phyloP scores from a whole-genome alignment of 208 protist genomes.

The Crithidia acanthocephali region DNA sequence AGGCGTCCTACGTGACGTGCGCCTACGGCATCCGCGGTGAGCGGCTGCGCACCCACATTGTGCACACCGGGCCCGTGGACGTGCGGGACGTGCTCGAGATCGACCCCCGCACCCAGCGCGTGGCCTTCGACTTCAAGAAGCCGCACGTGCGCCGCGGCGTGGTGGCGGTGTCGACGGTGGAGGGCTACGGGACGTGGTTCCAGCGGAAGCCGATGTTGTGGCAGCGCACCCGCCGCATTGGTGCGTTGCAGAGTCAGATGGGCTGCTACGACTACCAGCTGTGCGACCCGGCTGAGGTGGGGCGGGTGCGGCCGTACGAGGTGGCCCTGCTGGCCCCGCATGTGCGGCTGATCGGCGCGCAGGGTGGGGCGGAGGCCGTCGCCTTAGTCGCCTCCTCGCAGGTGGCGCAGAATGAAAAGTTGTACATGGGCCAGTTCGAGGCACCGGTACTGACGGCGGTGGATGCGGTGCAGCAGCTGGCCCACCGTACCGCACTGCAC shows the following conservation, averaged over 20 bases:
- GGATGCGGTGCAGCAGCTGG: slow-evolving; percentile 83
- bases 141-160: slow-evolving; percentile 63
- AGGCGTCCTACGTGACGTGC: slow-evolving; percentile 85
- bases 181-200: slow-evolving; percentile 89
- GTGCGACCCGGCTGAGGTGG: slow-evolving; percentile 48
- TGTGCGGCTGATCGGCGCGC: slow-evolving; percentile 46
- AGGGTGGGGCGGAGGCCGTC: slow-evolving; percentile 67
- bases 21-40: slow-evolving; percentile 78
- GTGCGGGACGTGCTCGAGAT: slow-evolving; percentile 68
- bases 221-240: slow-evolving; percentile 85
- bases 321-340: slow-evolving; percentile 78
- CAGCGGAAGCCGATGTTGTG: slow-evolving; percentile 90
- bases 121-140: slow-evolving; percentile 66
- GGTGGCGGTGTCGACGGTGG: slow-evolving; percentile 79
- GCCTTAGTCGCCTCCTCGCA: slow-evolving; percentile 78
- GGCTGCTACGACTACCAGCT: slow-evolving; percentile 77
- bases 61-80: slow-evolving; percentile 82
- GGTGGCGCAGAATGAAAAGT: slow-evolving; percentile 75
- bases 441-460: slow-evolving; percentile 77
- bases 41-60: slow-evolving; percentile 81
- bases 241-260: slow-evolving; percentile 81
- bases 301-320: slow-evolving; percentile 56
- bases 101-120: slow-evolving; percentile 31
- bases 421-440: slow-evolving; percentile 91
- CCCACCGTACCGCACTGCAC: slow-evolving; percentile 67